Evolutionary conservation across 1,284 basidiomycete genomes (phyloP), one percentile per base, ranked within the genome.

Genomic region (Rhodotorula mucilaginosa): DNA sequence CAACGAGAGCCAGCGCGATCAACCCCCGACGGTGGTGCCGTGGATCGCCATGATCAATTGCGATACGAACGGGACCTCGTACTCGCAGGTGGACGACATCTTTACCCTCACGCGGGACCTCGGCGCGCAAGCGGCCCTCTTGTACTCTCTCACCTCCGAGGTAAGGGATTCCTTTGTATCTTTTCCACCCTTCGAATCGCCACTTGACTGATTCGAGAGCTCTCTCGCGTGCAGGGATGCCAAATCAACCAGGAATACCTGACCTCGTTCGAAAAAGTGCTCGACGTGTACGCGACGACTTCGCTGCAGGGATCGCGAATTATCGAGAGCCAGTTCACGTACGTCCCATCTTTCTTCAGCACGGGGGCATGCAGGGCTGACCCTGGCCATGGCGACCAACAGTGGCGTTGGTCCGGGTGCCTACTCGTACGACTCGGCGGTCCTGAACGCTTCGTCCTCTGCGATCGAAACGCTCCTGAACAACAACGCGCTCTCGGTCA

Each of bases 21-120:
- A 69, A 48, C 70, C 71, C 18, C 85, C 82, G 0, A 80, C 81
- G 0, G 69, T 82, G 2, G 91, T 92, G 0, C 92, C 92, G 12
- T 95, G 92, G 91, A 90, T 95, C 74, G 92, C 93, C 7, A 86
- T 93, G 76, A 87, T 95, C 60, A 86, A 87, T 18, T 95, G 92
- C 80, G 92, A 93, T 78, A 79, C 80, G 65, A 92, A 93, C 80
- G 85, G 88, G 34, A 90, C 90, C 7, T 83, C 86, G 23, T 81
- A 77, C 65, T 69, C 79, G n/a, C 79, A 83, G 74, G 83, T 85
- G 6, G 78, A 82, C 61, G 92, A 95, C 80, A 87, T 93, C 65
- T 92, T 94, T 80, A 91, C 90, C 0, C 83, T 91, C 54, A 91
- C 90, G 18, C 83, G 86, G 58, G 87, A 89, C 75, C 83, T 87